Evolutionary conservation across 2,329 filamentous ascomycete species (phyloP).

Genomic region (Aplosporella prunicola): DNA sequence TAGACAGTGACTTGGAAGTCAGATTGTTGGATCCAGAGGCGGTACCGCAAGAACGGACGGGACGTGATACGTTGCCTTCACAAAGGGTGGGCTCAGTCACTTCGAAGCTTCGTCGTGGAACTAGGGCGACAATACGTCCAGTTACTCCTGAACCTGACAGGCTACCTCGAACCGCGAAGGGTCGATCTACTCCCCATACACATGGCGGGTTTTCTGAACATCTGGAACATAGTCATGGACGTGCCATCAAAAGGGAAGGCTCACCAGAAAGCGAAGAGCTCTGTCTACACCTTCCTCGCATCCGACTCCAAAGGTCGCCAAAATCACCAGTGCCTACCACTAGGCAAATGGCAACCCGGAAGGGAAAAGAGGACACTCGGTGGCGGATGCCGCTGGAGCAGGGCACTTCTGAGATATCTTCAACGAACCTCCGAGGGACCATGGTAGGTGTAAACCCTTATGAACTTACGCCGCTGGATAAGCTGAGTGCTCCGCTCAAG

Average conservation of each 20-base stretch:
- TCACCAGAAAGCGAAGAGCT: too few relatives aligned
- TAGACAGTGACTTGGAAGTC: conserved; percentile 6
- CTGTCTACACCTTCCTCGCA: conserved; percentile 9
- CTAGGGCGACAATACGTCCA: conserved; percentile 28
- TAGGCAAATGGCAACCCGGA: conserved; percentile 30
- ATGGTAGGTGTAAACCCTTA: conserved; percentile 22
- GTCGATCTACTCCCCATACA: too few relatives aligned
- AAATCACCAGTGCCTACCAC: conserved; percentile 23
- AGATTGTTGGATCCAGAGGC: background rate
- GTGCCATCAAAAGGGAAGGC: too few relatives aligned
- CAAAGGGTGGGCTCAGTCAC: conserved; percentile 9
- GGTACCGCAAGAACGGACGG: conserved; percentile 1
- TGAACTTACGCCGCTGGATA: conserved; percentile 18
- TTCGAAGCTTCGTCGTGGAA: conserved; percentile 17
- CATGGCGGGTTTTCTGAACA: too few relatives aligned
- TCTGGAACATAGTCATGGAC: too few relatives aligned
- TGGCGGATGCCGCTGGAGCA: conserved; percentile 35
- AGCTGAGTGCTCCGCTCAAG: conserved; percentile 10
- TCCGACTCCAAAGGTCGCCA: conserved; percentile 6
- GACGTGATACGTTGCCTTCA: conserved; percentile 7
- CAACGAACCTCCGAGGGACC: conserved; percentile 5
- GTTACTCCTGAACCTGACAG: conserved; percentile 25
- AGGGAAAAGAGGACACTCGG: conserved; percentile 29
- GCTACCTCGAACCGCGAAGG: too few relatives aligned
- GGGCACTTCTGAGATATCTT: conserved; percentile 19